Base-by-base conservation (phyloP, 768 basidiomycete species). In the Lactarius deliciosus region DNA sequence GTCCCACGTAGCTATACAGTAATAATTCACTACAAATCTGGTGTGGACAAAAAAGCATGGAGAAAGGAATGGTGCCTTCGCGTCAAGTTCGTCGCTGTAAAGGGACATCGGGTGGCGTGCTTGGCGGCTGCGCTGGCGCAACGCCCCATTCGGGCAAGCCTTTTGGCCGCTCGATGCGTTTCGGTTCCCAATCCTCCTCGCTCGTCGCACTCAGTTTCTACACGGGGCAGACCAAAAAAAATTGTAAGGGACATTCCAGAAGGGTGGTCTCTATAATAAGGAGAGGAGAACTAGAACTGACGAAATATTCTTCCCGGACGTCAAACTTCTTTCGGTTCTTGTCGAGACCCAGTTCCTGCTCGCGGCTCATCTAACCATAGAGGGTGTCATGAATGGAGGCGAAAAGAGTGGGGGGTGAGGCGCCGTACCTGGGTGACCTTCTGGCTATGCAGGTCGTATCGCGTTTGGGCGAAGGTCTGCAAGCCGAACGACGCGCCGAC, bases 91-190 rank as follows among this genome's bases (percentile, higher is more conserved):
- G 53, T 58, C 43, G 56, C 15, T 47, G 25, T 43, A 34, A 10
- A 9, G 50, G 47, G 11, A 54, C 50, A 41, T 62, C 50, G 22
- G 66, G 66, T 4, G 58, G 34, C 7, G 62, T 41, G 11, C 34
- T 53, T 3, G 79, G 77, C 16, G 85, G 82, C 73, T 85, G 85
- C 2, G 84, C 78, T 3, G 92, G 91, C 22, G 91, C 85, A 28
- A 92, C 87, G 63, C 95, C 96, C 96, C 94, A 96, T 75, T 96
- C 94, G 1, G 93, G 92, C n/a, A 93, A 77, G 20, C 95, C 96
- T 45, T 86, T 85, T 4, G 95, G 92, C 50, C 96, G 81, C 36
- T 82, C 81, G 40, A 97, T 92, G 45, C 96, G 81, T 72, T 90
- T 91, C 56, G 88, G 88, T 70, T 98, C 96, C 90, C 92, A 96